These are phyloP conservation scores for Coniochaeta ligniaria DNA, from an alignment of 2,329 filamentous ascomycete genomes.

Conservation along the genomic window DNA sequence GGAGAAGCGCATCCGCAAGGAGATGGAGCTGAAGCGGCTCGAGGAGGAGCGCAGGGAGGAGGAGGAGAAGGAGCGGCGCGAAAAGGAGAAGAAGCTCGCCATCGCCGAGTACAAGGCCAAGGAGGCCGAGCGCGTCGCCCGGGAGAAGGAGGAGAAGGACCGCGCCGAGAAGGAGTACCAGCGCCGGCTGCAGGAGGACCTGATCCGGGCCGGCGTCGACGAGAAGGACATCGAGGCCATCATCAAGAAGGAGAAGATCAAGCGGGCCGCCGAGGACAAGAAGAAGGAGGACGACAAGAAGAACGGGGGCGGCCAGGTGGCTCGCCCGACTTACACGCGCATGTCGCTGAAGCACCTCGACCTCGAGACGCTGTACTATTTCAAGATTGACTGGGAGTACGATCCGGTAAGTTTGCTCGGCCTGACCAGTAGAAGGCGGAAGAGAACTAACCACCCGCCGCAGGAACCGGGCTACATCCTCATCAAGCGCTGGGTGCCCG, in stretches of 20 bases:
- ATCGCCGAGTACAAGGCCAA: conserved; percentile 13
- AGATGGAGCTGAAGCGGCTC: conserved; percentile 12
- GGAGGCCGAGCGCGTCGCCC: conserved; percentile 13
- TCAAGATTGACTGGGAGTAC: conserved; percentile 49
- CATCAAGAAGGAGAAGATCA: conserved; percentile 46
- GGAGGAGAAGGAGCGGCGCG: conserved; percentile 6
- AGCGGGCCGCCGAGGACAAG: conserved; percentile 20
- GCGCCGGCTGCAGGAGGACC: conserved; percentile 47
- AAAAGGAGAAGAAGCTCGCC: conserved; percentile 13
- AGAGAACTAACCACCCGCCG: conserved; percentile 9
- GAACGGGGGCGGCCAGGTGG: conserved; percentile 12
- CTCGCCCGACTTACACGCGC: conserved; percentile 49
- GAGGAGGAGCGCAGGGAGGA: conserved; percentile 14
- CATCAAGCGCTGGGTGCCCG: conserved; percentile 66
- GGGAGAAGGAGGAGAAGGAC: conserved; percentile 15
- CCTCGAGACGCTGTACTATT: conserved; percentile 50
- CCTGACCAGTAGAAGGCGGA: neutral
- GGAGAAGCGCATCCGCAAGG: conserved; percentile 9
- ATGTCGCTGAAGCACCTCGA: conserved; percentile 57
- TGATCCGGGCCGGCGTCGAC: conserved; percentile 50
- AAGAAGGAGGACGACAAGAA: conserved; percentile 34
- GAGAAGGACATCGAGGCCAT: conserved; percentile 53
- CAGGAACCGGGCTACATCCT: conserved; percentile 64
- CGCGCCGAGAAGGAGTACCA: conserved; percentile 31
- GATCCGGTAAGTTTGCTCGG: conserved; percentile 41